A percentile compares a stretch with the other conserved stretches of the same genome.
phyloP scores from a whole-genome alignment of 495 filamentous ascomycete species.

The Xylaria cubensis region DNA sequence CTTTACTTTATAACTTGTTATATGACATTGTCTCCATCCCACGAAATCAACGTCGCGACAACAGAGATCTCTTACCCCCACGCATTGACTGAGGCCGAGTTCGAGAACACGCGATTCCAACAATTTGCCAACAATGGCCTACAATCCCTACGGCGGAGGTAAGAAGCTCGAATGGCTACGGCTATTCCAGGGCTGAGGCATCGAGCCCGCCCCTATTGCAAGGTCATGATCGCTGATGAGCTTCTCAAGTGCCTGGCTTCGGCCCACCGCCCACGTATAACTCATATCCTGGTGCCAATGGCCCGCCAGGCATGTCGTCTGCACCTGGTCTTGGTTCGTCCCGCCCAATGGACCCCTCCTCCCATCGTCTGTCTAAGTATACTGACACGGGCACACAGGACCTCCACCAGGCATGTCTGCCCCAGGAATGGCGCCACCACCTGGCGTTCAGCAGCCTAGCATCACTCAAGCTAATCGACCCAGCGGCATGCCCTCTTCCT shows the following conservation, averaged over 20 bases:
- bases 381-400: conserved; percentile 47
- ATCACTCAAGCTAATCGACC: conserved; percentile 73
- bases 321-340: conserved; percentile 87
- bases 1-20: not conserved
- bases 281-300: conserved; percentile 69
- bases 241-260: conserved; percentile 60
- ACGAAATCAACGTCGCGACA: not conserved
- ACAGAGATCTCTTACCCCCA: not conserved
- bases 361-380: not conserved
- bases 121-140: conserved; percentile 58
- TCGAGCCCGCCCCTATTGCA: not conserved
- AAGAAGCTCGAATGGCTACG: conserved; percentile 34
- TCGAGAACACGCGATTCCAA: conserved; percentile 6
- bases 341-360: conserved; percentile 20
- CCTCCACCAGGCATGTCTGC: conserved; percentile 78
- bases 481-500: conserved; percentile 79
- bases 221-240: conserved; percentile 12
- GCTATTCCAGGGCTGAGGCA: not conserved
- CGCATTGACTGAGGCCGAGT: not conserved
- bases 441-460: conserved; percentile 79
- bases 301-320: conserved; percentile 69
- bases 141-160: conserved; percentile 80
- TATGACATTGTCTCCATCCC: not conserved
- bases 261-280: conserved; percentile 76
- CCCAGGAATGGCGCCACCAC: conserved; percentile 78